Percentiles rank a stretch among this genome's conserved stretches.
Evolutionary conservation across 768 basidiomycete genomes (phyloP).

Genomic region (Coprinellus micaceus): DNA sequence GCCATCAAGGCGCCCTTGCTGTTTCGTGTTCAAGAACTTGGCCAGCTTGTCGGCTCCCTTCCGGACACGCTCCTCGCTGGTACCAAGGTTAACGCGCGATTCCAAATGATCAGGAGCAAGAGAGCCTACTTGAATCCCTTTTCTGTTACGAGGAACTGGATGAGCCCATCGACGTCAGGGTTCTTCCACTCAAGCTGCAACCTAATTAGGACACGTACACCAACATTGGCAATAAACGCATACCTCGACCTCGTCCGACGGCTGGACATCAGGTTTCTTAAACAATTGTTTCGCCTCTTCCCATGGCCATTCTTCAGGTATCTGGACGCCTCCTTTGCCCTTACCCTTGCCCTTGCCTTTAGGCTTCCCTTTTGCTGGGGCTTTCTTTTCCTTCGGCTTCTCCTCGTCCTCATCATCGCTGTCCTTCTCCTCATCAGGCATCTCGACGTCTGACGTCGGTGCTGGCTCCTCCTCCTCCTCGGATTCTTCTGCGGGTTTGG

Average conservation of each 20-base stretch:
- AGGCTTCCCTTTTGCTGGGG: slow-evolving; percentile 26
- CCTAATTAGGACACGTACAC: slow-evolving; percentile 2
- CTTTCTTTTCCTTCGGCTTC: slow-evolving; percentile 22
- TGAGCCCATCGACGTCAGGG: slow-evolving; percentile 89
- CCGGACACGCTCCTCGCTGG: slow-evolving; percentile 92
- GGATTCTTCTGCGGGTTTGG: slow-evolving; percentile 32
- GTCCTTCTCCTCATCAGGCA: slow-evolving; percentile 30
- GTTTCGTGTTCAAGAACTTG: slow-evolving; percentile 84
- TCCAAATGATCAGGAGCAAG: background rate
- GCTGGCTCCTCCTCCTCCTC: slow-evolving; percentile 39
- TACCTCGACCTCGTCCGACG: slow-evolving; percentile 87
- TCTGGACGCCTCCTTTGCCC: slow-evolving; percentile 70
- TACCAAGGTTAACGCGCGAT: slow-evolving; percentile 6
- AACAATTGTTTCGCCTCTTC: slow-evolving; percentile 92
- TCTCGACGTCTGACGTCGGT: slow-evolving; percentile 44
- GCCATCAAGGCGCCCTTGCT: slow-evolving; percentile 93
- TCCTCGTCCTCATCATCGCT: slow-evolving; percentile 18
- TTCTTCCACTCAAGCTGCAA: slow-evolving; percentile 94
- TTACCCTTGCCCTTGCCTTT: slow-evolving; percentile 39
- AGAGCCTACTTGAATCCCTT: slow-evolving; percentile 91
- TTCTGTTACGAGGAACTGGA: slow-evolving; percentile 88
- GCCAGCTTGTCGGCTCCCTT: slow-evolving; percentile 91
- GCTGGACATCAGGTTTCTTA: slow-evolving; percentile 82
- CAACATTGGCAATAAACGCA: slow-evolving; percentile 30
- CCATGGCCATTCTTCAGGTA: slow-evolving; percentile 98